phyloP scores from a whole-genome alignment of 208 protist species.

The Crithidia acanthocephali region DNA sequence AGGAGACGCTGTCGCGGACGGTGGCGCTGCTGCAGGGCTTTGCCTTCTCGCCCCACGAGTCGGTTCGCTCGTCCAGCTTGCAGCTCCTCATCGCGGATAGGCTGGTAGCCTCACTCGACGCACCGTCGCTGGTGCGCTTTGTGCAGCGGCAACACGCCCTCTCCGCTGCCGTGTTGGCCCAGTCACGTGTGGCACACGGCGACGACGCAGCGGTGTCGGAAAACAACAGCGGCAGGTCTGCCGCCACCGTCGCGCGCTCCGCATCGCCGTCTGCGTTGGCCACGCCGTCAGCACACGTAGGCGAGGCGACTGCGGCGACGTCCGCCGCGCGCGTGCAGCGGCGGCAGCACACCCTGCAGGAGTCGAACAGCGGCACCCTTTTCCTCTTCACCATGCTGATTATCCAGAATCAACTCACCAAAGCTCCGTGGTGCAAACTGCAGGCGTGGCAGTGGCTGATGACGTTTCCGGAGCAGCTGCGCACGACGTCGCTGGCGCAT shows the following conservation, averaged over 20 bases:
- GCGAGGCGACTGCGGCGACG: no score
- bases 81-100: constrained; percentile 11
- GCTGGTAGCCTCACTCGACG: constrained; percentile 15
- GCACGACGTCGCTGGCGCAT: constrained; percentile 3
- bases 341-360: constrained; percentile 20
- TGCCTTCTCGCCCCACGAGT: constrained; percentile 17
- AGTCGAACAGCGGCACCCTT: constrained; percentile 15
- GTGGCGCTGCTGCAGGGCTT: constrained; percentile 23
- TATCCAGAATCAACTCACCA: neutral
- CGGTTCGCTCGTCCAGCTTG: constrained; percentile 9
- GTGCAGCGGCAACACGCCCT: constrained; percentile 17
- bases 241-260: no score
- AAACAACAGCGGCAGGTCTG: no score
- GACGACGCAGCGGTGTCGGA: neutral
- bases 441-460: constrained; percentile 16
- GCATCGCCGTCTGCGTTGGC: no score
- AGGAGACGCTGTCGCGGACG: constrained; percentile 15
- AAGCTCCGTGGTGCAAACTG: constrained; percentile 7
- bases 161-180: constrained; percentile 1
- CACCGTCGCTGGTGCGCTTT: constrained; percentile 6
- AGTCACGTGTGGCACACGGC: neutral
- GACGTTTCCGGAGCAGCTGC: constrained; percentile 28
- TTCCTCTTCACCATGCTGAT: constrained; percentile 1
- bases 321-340: no score
- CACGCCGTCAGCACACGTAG: no score